Base-by-base conservation (phyloP, 2,329 filamentous ascomycete species). In the Penicillium sp. region DNA sequence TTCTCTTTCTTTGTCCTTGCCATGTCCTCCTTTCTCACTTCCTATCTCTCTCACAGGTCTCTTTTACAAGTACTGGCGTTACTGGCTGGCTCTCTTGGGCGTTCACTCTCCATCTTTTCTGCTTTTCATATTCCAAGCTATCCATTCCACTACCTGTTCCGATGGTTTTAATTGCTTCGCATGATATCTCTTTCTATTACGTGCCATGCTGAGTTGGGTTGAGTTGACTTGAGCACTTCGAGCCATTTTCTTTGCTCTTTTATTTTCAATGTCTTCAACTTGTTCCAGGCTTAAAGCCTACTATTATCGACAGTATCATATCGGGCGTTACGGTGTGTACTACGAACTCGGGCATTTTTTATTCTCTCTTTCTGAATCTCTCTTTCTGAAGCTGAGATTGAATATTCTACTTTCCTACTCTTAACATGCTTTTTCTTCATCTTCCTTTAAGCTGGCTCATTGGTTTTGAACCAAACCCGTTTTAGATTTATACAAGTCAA, bases 131-230 rank as follows among this genome's bases (percentile, higher is more conserved):
- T 21, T 41, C 21, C 17, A 44, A 26, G 35, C 26, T 53, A 53
- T 44, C 41, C 11, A 41, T 41, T 13, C 35, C 35, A 41, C 15
- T 35, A 44, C 29, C 29, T 56, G 23, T 56, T 19, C 54, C 35
- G 44, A 26, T 19, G 26, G 47, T 35, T 52, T 46, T 11, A 41
- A 41, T 15, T 41, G 35, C 35, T 56, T 55, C 9, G 56, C 56
- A 58, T 58, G 56, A 58, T 58, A 58, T 58, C 56, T 58, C 45
- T 50, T 45, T 38, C 45, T 23, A 29, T 30, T 52, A 23, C 54
- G 6, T 41, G 54, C 35, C 35, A 41, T 41, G 9, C 35, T 41
- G 11, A 41, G 35, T 41, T 41, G 35, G 13, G 35, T 41, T 41
- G 11, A 5, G 35, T 21, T 35, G 47, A 45, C 26, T 45, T 31